A percentile compares a stretch with the other conserved stretches of the same genome.
Evolutionary conservation across 2,329 filamentous ascomycete genomes (phyloP).

Genomic region (Lasiodiplodia citricola): DNA sequence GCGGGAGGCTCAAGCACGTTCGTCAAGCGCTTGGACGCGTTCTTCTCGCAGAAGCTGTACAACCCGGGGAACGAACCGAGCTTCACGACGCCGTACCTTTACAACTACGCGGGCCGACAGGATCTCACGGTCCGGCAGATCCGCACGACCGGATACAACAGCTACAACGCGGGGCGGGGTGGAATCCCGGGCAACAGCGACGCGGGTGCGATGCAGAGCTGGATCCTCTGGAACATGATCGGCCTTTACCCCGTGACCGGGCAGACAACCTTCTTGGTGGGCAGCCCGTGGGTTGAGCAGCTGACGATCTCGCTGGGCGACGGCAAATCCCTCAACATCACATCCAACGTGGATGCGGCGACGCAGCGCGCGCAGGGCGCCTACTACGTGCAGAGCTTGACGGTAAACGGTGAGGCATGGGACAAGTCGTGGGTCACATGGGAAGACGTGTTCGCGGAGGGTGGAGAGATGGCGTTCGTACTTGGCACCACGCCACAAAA

Average conservation of each 20-base stretch:
- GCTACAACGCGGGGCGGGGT: constrained; percentile 60
- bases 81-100: constrained; percentile 72
- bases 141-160: constrained; percentile 63
- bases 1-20: constrained; percentile 63
- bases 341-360: constrained; percentile 54
- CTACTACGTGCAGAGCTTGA: constrained; percentile 69
- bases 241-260: constrained; percentile 72
- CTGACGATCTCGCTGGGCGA: constrained; percentile 64
- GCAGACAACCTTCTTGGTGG: constrained; percentile 70
- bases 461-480: constrained; percentile 42
- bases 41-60: constrained; percentile 67
- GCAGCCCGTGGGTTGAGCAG: constrained; percentile 50
- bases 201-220: constrained; percentile 75
- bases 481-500: constrained; percentile 38
- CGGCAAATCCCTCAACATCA: constrained; percentile 61
- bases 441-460: constrained; percentile 67
- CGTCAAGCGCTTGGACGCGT: constrained; percentile 62
- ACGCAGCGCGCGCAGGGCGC: constrained; percentile 50
- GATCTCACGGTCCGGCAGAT: constrained; percentile 65
- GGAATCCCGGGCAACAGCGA: constrained; percentile 75
- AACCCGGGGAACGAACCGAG: constrained; percentile 71
- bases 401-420: constrained; percentile 69
- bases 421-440: constrained; percentile 69
- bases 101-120: constrained; percentile 69
- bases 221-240: constrained; percentile 55